phyloP scores from a whole-genome alignment of 345 rosid species.

The Eucalyptus fibrosa region DNA sequence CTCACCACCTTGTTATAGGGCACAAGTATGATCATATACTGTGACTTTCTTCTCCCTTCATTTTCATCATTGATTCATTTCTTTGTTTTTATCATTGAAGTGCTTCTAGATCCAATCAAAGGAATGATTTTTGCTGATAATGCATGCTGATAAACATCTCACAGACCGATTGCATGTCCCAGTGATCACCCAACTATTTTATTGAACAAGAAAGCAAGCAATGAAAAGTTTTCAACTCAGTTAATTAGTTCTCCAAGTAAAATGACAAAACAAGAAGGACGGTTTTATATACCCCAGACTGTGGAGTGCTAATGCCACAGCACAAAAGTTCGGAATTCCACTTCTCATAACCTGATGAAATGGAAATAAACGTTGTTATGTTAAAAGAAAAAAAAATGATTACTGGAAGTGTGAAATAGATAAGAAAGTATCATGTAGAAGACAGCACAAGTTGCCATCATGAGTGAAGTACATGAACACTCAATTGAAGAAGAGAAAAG shows the following conservation, averaged over 20 bases:
- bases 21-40: neutral
- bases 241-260: neutral
- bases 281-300: constrained; percentile 53
- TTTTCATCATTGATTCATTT: neutral
- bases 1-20: neutral
- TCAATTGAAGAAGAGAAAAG: neutral
- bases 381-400: neutral
- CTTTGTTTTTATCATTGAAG: neutral
- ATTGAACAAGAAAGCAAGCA: neutral
- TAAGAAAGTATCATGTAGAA: neutral
- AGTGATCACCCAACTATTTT: neutral
- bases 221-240: neutral
- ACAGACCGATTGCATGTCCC: neutral
- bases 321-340: constrained; percentile 90
- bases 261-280: neutral
- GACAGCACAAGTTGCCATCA: neutral
- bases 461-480: neutral
- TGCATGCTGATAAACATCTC: neutral
- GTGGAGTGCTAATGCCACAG: constrained; percentile 75
- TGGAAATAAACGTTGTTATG: neutral
- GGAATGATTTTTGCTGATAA: neutral
- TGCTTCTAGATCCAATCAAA: neutral
- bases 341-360: constrained; percentile 68
- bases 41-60: neutral
- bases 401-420: neutral